Evolutionary conservation across 495 filamentous ascomycete species (phyloP), one percentile per base, ranked within the genome.

Genomic region (Penicillium canescens): DNA sequence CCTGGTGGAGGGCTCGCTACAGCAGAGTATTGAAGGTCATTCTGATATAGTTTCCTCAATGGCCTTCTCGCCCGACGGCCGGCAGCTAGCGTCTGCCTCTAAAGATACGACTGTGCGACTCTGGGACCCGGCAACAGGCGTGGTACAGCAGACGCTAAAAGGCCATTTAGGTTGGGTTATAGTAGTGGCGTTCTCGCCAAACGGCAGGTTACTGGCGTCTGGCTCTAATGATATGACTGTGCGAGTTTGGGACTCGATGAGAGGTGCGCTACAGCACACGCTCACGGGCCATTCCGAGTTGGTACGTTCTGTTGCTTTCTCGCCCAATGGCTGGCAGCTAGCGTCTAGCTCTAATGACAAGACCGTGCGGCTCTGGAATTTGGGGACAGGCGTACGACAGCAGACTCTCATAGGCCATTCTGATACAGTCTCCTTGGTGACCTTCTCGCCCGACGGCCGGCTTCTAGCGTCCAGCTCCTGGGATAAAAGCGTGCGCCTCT

Each of bases 201-300:
- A 63, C 14, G 50, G 59, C 24, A 23, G 26, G 2, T 13, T 54
- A 8, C 36, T 67, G 13, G 63, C 63, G 13, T 61, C 60, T 1
- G 51, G 44, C 31, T 61, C 52, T 12, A 0, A 9, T 34, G 63
- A 71, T 44, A 23, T 40, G 1, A 47, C 16, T 0, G 54, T 73
- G 21, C 52, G 46, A 36, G 39, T 73, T 39, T 73, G 67, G 71
- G 61, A 75, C 46, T 2, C 48, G 16, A 33, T n/a, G 6, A 40
- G 20, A 6, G 46, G 53, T 4, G 33, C 2, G 6, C 26, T 37
- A 0, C 18, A 10, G 1, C 28, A 45, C 1, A 35, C 42, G 3
- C 14, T 46, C 38, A 37, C 52, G 9, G 57, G 69, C 45, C 67
- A 70, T 62, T 40, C 38, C 3, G 51, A 31, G 14, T 16, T 0